Evolutionary conservation across 2,329 filamentous ascomycete species (phyloP), one percentile per base, ranked within the genome.

Genomic region (Aspergillus fijiensis): DNA sequence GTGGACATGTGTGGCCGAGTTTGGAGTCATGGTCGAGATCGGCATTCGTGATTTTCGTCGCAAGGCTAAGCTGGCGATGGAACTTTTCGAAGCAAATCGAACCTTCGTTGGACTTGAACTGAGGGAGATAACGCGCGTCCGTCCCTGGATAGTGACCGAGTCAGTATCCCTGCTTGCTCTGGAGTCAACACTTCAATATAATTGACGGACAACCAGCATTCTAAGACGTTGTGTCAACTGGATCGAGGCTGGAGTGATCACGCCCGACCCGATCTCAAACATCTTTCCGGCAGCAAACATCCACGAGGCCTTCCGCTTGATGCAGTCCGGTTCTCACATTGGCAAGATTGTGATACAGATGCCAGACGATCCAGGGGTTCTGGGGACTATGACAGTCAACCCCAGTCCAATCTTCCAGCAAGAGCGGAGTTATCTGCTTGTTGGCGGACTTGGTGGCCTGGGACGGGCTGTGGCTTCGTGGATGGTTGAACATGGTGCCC

Each of bases 1-100:
- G 0, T 74, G 70, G 70, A 57, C 66, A 19, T 70, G 67, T 49
- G 63, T 71, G 7, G 70, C 70, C 0, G 55, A 62, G 0, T 64
- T 60, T 12, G 72, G 71, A 0, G 65, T 14, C 3, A 59, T 70
- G 53, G 51, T 70, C 14, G 68, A 70, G 27, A 55, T 69, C 9
- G 67, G 67, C 2, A 70, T 67, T 49, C 48, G 61, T 33, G 51
- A 54, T 12, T 47, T 54, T 23, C 35, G 51, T 4, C 35, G 21
- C 21, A 16, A 25, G n/a, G 51, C 51, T 2, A 63, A 47, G 21
- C 53, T 70, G 2, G 42, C 25, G 4, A 66, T 70, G 67, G 53
- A 59, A 10, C 35, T 53, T 2, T 69, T 70, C 27, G 47, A 50
- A n/a, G 55, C 21, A 0, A 67, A 67, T 27, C 49, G 61, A 2